These are phyloP conservation scores for Hymenoscyphus fructigenus DNA, from an alignment of 2,329 filamentous ascomycete species.

Conservation along the genomic window DNA sequence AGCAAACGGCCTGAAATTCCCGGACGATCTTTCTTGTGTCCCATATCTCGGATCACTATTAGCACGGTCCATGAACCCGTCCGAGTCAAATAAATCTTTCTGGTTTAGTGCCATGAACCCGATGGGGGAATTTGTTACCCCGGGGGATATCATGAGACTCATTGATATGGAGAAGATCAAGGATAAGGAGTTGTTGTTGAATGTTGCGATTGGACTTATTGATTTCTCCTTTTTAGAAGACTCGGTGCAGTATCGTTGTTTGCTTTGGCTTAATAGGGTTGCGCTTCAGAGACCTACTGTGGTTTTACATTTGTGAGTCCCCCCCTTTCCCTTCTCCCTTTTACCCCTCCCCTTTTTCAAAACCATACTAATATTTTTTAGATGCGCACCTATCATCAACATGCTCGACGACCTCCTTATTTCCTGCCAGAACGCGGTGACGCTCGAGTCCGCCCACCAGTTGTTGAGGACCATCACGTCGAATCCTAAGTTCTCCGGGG, in stretches of 20 bases:
- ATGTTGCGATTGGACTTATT: constrained; percentile 62
- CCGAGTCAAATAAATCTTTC: background rate
- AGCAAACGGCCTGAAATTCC: constrained; percentile 27
- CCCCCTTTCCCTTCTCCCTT: background rate
- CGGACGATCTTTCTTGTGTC: constrained; percentile 34
- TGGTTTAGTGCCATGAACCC: constrained; percentile 43
- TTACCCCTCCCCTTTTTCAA: background rate
- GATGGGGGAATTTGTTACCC: constrained; percentile 42
- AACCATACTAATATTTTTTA: constrained; percentile 33
- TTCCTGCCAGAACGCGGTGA: constrained; percentile 60
- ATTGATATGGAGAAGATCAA: constrained; percentile 49
- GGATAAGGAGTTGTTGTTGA: constrained; percentile 62
- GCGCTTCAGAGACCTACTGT: constrained; percentile 55
- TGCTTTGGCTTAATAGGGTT: constrained; percentile 60
- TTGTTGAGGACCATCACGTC: constrained; percentile 59
- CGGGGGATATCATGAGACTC: constrained; percentile 41
- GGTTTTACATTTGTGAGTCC: constrained; percentile 56
- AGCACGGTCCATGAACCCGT: constrained; percentile 41
- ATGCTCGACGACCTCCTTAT: constrained; percentile 60
- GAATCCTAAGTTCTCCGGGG: constrained; percentile 50
- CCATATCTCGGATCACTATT: constrained; percentile 63
- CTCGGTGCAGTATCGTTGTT: constrained; percentile 55
- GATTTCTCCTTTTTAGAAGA: constrained; percentile 67
- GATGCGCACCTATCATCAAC: constrained; percentile 54
- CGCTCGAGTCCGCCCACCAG: constrained; percentile 59